Evolutionary conservation across 2,329 filamentous ascomycete species (phyloP).

Genomic region (Talaromyces sp.): DNA sequence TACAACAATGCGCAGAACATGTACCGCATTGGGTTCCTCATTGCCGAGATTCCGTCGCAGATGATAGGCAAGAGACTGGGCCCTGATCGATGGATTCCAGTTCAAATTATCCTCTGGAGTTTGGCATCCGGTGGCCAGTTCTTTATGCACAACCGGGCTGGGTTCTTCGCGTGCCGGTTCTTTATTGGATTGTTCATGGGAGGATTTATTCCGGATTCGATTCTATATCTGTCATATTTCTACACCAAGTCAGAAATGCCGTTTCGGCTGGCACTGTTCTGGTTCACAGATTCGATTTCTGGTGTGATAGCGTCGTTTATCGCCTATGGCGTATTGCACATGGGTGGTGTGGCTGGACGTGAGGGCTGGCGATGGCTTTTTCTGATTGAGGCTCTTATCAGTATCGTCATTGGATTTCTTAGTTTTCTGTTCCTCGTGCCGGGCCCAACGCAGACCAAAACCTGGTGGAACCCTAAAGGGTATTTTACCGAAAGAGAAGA

Average conservation of each 20-base stretch:
- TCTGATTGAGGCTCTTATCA: constrained; percentile 40
- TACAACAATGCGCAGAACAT: constrained; percentile 54
- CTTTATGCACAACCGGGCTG: constrained; percentile 10
- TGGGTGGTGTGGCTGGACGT: constrained; percentile 35
- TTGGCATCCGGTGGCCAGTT: constrained; percentile 23
- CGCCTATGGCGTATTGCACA: constrained; percentile 27
- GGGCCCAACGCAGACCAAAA: constrained; percentile 41
- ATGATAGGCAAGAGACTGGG: constrained; percentile 55
- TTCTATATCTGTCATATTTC: constrained; percentile 65
- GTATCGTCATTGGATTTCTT: constrained; percentile 40
- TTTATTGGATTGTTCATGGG: constrained; percentile 61
- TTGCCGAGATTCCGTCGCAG: constrained; percentile 57
- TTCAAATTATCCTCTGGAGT: constrained; percentile 41
- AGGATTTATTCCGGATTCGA: constrained; percentile 61
- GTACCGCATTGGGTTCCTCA: constrained; percentile 49
- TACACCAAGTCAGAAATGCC: constrained; percentile 45
- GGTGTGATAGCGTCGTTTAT: constrained; percentile 41
- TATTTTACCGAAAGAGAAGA: constrained; percentile 44
- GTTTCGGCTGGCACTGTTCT: constrained; percentile 31
- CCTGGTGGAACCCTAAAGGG: constrained; percentile 55
- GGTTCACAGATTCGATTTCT: constrained; percentile 39
- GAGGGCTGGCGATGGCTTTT: constrained; percentile 48
- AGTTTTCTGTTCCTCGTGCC: constrained; percentile 40
- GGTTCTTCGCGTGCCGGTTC: constrained; percentile 11
- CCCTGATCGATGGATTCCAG: constrained; percentile 38